Conservation (phyloP, 2,329 filamentous ascomycete genomes). For the Ophiostoma sp. region DNA sequence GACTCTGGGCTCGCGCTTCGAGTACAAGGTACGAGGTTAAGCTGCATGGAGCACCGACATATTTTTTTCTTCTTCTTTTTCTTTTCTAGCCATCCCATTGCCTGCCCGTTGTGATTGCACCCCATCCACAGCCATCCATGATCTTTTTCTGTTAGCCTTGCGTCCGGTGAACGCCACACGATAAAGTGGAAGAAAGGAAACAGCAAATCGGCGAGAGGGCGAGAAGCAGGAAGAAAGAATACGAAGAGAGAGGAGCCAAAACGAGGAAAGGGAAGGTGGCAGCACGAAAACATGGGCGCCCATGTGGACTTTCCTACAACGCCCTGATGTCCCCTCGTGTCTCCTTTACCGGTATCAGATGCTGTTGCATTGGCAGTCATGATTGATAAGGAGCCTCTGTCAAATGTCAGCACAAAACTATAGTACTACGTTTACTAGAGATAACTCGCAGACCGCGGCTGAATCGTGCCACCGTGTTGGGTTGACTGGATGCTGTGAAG, state of each 20-base stretch:
- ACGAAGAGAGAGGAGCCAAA: not conserved
- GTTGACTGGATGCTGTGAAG: no score
- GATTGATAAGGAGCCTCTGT: not conserved
- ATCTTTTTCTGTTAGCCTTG: not conserved
- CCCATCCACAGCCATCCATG: not conserved
- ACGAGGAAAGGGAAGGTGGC: not conserved
- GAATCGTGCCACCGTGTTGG: not conserved
- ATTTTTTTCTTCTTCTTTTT: no score
- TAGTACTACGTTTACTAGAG: not conserved
- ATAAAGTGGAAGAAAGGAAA: not conserved
- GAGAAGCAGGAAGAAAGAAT: not conserved
- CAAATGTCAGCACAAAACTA: not conserved
- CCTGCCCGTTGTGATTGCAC: not conserved
- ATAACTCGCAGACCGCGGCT: not conserved
- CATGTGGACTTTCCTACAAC: not conserved
- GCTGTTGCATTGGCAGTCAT: not conserved
- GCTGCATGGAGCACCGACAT: not conserved
- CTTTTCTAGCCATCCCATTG: no score
- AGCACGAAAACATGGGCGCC: not conserved
- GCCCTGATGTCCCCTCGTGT: no score
- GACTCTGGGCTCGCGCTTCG: not conserved
- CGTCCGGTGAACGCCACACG: not conserved
- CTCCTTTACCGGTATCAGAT: not conserved
- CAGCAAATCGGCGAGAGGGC: not conserved
- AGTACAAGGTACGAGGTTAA: not conserved